These are phyloP conservation scores for Orbilia blumenaviensis DNA, from an alignment of 2,329 filamentous ascomycete species.

Conservation along the genomic window DNA sequence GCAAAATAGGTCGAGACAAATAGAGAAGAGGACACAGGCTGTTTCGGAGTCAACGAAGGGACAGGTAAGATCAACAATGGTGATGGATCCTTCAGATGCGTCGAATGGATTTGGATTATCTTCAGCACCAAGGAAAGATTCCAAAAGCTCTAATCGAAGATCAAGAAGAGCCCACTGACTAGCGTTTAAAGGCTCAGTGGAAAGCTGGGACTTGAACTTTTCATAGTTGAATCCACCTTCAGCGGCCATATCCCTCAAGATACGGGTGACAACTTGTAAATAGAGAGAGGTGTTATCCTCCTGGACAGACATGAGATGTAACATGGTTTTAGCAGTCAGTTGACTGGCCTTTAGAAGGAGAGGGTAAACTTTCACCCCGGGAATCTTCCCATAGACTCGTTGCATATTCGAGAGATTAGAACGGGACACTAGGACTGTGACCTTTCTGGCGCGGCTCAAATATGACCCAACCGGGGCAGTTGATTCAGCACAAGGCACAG, in stretches of 20 bases:
- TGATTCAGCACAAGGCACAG: background rate
- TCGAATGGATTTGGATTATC: conserved; percentile 48
- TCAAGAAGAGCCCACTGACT: conserved; percentile 55
- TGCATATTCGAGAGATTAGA: conserved; percentile 56
- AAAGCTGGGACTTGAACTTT: conserved; percentile 56
- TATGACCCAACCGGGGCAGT: background rate
- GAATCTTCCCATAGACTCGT: conserved; percentile 56
- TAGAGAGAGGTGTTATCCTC: conserved; percentile 56
- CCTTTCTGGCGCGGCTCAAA: conserved; percentile 14
- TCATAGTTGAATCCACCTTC: conserved; percentile 56
- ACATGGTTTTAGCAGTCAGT: conserved; percentile 56
- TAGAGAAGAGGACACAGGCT: conserved; percentile 77
- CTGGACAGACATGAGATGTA: conserved; percentile 57
- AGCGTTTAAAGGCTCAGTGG: conserved; percentile 29
- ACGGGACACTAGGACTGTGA: conserved; percentile 57
- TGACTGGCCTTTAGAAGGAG: conserved; percentile 56
- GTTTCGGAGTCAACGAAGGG: conserved; percentile 73
- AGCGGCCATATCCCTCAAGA: conserved; percentile 58
- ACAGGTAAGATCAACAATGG: conserved; percentile 77
- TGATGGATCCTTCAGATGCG: conserved; percentile 65
- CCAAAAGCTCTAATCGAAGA: conserved; percentile 57
- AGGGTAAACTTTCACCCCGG: conserved; percentile 55
- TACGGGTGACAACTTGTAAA: conserved; percentile 56
- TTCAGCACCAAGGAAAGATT: conserved; percentile 56
- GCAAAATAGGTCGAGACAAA: conserved; percentile 74